Evolutionary conservation across 225 moss, liverwort and hornwort species (phyloP), one percentile per base, ranked within the genome.

Genomic region (Physcomitrellopsis africana): DNA sequence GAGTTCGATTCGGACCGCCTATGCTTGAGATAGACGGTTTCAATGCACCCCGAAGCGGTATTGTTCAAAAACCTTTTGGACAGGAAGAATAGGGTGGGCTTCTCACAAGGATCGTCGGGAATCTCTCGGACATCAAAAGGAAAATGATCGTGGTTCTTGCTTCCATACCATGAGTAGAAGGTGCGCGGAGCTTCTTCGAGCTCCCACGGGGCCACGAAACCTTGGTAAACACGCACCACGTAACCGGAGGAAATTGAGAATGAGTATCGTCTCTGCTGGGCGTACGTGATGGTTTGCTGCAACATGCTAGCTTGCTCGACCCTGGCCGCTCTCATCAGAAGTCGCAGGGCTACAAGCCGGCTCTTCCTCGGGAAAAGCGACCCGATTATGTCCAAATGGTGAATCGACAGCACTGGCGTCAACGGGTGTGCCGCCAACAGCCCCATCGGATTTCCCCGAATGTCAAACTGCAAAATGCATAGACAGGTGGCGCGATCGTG

Each of bases 221-320:
- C 85, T 54, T 78, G 73, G 69, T 85, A 83, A 2, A 82, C 89
- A 18, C 89, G 82, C 61, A 92, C 57, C 13, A 81, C 73, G 43
- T 82, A 91, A 10, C 91, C 91, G 64, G 81, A 80, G 19, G 91
- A 86, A 47, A 91, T 79, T 1, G 91, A 89, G 65, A 89, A 89
- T 13, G 91, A 89, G 80, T 79, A 89, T 13, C 79, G 52, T 42
- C 79, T 77, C 17, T 61, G 71, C 0, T 48, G 60, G 22, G 76
- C 79, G 55, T 91, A 91, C 64, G 85, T 86, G 43, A 91, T 81
- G 11, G 91, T 82, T 70, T 89, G 91, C 83, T 91, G 91, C 32
- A 91, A 65, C 49, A 91, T 76, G 51, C 81, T 81, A 14, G 78
- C 79, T 27, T 86, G 83, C 61, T 76, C 84, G 27, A 80, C 60